phyloP scores from a whole-genome alignment of 2,329 filamentous ascomycete genomes.

The Chaetomium strumarium region DNA sequence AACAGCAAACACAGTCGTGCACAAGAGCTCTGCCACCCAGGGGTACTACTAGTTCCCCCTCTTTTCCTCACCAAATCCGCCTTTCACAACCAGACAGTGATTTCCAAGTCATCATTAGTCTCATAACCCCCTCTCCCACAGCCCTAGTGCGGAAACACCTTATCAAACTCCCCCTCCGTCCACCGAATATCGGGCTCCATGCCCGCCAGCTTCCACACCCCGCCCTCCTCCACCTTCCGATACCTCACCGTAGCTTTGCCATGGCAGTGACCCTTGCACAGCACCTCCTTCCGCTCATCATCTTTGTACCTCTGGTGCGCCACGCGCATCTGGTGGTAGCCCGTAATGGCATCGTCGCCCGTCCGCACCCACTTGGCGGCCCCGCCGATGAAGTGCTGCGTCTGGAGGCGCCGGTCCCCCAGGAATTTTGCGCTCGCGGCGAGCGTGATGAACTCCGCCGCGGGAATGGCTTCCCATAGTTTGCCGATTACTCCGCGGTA shows the following conservation, averaged over 20 bases:
- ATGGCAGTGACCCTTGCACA: constrained; percentile 51
- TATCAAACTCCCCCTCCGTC: constrained; percentile 51
- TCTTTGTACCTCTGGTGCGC: constrained; percentile 52
- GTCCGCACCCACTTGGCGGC: constrained; percentile 38
- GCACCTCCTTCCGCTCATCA: constrained; percentile 38
- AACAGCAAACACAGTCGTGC: no score
- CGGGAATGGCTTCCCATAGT: constrained; percentile 51
- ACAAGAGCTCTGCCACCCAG: no score
- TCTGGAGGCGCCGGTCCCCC: constrained; percentile 48
- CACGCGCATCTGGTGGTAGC: constrained; percentile 52
- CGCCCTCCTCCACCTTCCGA: constrained; percentile 51
- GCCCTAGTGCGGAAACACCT: constrained; percentile 24
- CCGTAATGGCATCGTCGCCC: constrained; percentile 41
- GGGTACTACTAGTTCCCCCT: no score
- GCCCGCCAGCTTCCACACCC: constrained; percentile 53
- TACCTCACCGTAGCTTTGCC: constrained; percentile 49
- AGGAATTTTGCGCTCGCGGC: constrained; percentile 46
- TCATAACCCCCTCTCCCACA: no score
- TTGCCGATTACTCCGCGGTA: constrained; percentile 41
- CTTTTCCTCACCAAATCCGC: no score
- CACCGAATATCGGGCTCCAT: constrained; percentile 48
- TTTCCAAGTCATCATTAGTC: no score
- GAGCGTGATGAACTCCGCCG: constrained; percentile 47
- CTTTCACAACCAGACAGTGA: no score
- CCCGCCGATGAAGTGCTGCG: constrained; percentile 53